These are phyloP conservation scores for Themeda triandra DNA, from an alignment of 176 grass and related monocot species.

Conservation along the genomic window DNA sequence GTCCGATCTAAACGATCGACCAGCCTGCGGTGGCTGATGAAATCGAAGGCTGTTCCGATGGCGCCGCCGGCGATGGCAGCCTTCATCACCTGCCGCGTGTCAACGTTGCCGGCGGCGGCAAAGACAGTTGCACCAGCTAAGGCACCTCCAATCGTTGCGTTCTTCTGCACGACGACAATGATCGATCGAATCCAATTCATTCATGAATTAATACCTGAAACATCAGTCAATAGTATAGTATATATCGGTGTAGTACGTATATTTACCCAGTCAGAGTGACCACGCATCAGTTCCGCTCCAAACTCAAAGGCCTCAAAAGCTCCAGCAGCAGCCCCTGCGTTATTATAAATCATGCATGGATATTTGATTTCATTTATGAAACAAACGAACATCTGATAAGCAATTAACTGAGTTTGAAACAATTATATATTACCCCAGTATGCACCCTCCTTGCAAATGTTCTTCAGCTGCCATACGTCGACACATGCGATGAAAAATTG, in stretches of 20 bases:
- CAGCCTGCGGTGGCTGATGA: conserved; percentile 37
- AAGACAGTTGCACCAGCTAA: conserved; percentile 58
- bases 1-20: background rate
- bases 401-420: background rate
- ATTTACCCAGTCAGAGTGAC: conserved; percentile 62
- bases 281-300: conserved; percentile 63
- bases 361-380: background rate
- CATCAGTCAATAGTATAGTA: too few relatives aligned
- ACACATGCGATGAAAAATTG: too few relatives aligned
- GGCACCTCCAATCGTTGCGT: conserved; percentile 63
- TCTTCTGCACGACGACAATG: conserved; percentile 44
- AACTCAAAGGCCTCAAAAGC: conserved; percentile 60
- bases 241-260: too few relatives aligned
- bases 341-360: background rate
- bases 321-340: conserved; percentile 57
- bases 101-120: background rate
- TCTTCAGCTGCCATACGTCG: conserved; percentile 44
- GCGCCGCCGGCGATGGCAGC: conserved; percentile 64
- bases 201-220: too few relatives aligned
- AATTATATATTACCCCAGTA: conserved; percentile 54
- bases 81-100: conserved; percentile 36
- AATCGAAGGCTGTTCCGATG: conserved; percentile 60
- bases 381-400: background rate
- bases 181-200: too few relatives aligned
- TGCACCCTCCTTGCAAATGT: conserved; percentile 71